phyloP scores from a whole-genome alignment of 352 stramenopile species.

The Achlya hypogyna region DNA sequence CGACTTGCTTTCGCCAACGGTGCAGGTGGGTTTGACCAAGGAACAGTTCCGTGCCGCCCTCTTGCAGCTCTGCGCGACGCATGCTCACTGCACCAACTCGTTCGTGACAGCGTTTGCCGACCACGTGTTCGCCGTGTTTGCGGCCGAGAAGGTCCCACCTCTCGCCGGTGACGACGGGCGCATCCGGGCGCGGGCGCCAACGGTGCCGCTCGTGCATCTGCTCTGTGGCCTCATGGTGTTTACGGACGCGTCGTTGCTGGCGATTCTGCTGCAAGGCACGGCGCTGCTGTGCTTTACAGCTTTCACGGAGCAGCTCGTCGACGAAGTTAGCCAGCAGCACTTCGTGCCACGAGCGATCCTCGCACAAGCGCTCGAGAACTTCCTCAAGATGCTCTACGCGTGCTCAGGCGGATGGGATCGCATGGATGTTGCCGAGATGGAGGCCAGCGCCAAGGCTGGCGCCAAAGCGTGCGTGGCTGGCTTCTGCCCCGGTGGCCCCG shows the following conservation, averaged over 20 bases:
- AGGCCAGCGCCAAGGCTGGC: background rate
- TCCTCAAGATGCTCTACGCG: conserved; percentile 14
- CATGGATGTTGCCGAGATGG: background rate
- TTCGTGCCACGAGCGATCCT: background rate
- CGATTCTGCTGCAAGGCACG: conserved; percentile 13
- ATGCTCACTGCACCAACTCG: conserved; percentile 12
- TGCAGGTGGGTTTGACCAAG: conserved; percentile 9
- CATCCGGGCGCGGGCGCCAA: background rate
- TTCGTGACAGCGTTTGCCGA: conserved; percentile 7
- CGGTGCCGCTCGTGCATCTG: conserved; percentile 10
- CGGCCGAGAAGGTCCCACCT: background rate
- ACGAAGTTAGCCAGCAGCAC: background rate
- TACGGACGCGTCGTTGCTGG: conserved; percentile 8
- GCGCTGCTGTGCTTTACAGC: conserved; percentile 14
- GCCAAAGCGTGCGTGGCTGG: background rate
- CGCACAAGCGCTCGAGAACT: background rate
- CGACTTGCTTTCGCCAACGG: conserved; percentile 15
- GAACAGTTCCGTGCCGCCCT: conserved; percentile 1
- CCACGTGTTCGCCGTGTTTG: conserved; percentile 2
- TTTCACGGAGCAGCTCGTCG: background rate
- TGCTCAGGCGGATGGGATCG: background rate
- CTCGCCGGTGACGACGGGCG: background rate
- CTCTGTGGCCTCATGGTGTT: conserved; percentile 20
- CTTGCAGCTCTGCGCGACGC: conserved; percentile 8
- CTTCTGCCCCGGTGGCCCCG: background rate